Base-by-base conservation (phyloP, 2,329 filamentous ascomycete genomes). In the Blastomyces emzantsi region DNA sequence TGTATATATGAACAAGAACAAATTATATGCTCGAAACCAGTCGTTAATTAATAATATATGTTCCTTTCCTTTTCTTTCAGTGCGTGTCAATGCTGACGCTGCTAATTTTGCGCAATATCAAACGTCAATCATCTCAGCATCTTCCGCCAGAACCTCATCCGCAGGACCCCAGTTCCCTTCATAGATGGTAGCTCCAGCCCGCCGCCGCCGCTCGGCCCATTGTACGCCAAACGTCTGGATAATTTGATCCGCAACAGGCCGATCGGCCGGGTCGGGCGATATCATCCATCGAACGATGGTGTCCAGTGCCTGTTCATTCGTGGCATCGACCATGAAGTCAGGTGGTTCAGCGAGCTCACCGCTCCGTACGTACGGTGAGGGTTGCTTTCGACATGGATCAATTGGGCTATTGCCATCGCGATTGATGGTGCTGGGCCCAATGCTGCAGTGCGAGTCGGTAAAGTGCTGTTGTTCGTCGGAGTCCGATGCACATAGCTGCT, bases 111-210 rank as follows among this genome's bases (percentile, higher is more conserved):
- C 9, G 13, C 81, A 68, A 51, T 8, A 51, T 55, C 30, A 57
- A 41, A 82, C 80, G 73, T 88, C 85, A 75, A 85, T 83, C 83
- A 87, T 87, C 73, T 87, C 85, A 56, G 83, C 80, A 73, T 83
- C 80, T 69, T 81, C 80, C 30, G 77, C 78, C 62, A 86, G 78
- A 25, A 86, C 79, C 66, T 87, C 83, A 67, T 87, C 87, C 30
- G 83, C 83, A 41, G 93, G 93, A 3, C 94, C 94, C 89, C 92
- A 99, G 73, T 90, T 94, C 66, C 94, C 94, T 78, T 99, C 94
- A 70, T 90, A 99, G 62, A 99, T 87, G 0, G 92, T 97, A n/a
- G 94, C 94, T 55, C 92, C 90, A 13, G 92, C 90, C 63, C 89
- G 87, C 63, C 92, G 87, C 66, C 92, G 87, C 60, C 81, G 79